phyloP scores from a whole-genome alignment of 768 basidiomycete species.

The Trametes sanguinea region DNA sequence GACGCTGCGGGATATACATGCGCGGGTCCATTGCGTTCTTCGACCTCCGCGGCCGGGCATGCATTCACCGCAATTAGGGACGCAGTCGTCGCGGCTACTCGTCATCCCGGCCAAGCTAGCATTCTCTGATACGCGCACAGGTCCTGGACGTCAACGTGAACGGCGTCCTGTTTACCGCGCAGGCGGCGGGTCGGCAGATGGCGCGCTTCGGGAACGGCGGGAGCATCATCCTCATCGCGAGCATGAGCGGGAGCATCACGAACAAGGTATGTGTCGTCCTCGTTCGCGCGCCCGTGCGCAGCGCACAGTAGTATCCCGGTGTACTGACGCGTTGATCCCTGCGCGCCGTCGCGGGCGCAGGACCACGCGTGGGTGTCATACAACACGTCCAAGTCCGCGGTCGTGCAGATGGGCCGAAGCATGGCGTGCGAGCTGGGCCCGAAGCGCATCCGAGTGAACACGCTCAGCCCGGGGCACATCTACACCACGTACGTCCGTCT shows the following conservation, averaged over 20 bases:
- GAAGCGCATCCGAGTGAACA: conserved; percentile 70
- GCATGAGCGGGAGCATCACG: conserved; percentile 53
- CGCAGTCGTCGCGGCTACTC: too few species aligned
- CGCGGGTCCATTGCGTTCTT: too few species aligned
- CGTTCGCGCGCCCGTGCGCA: background rate
- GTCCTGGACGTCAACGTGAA: conserved; percentile 66
- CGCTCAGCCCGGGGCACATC: conserved; percentile 76
- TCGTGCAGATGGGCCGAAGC: conserved; percentile 78
- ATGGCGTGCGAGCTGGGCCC: conserved; percentile 80
- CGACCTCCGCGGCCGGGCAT: too few species aligned
- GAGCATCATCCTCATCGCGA: conserved; percentile 45
- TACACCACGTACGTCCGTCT: conserved; percentile 55
- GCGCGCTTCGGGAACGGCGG: conserved; percentile 37
- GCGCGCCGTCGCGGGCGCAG: conserved; percentile 34
- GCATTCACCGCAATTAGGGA: too few species aligned
- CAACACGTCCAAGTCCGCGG: conserved; percentile 76
- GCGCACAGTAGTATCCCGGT: background rate
- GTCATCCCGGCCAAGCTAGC: too few species aligned
- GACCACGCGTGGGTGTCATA: conserved; percentile 78
- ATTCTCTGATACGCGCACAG: conserved; percentile 34
- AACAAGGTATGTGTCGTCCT: conserved; percentile 52
- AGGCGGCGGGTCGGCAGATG: conserved; percentile 41
- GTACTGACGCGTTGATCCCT: background rate
- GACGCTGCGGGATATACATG: too few species aligned
- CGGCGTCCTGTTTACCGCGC: conserved; percentile 39